Evolutionary conservation across 176 grass and related monocot genomes (phyloP), one percentile per base, ranked within the genome.

Genomic region (Themeda triandra): DNA sequence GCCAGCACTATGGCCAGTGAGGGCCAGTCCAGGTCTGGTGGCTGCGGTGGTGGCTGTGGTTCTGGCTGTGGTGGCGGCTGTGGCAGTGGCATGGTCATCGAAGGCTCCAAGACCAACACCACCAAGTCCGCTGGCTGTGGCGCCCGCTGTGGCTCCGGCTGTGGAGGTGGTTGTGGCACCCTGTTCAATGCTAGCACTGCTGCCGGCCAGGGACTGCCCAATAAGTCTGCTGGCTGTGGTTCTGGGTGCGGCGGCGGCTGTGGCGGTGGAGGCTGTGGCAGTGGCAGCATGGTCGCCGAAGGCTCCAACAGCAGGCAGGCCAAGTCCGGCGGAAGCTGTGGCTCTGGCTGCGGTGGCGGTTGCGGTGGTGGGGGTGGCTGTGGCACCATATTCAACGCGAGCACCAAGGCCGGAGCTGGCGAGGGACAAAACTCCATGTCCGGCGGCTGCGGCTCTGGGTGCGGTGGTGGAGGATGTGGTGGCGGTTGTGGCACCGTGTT

Each of bases 91-190:
- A 27, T 78, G 19, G 8, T 39, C 4, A 3, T 6, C 1, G 31
- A 39, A 7, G 17, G 24, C 6, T 21, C 72, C 21, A 62, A 76
- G 33, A 8, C 21, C 30, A 3, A 14, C 76, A 7, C 19, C 15
- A 24, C 25, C n/a, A 86, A 39, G 78, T 75, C 64, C 37, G 6
- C 4, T 1, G 37, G 37, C 37, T 39, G 37, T 35, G 33, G 33
- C 7, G 78, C 77, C 2, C 82, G 72, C 3, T 92, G 86, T n/a
- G 82, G 84, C 24, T 73, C 78, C 0, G 70, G 85, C 35, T 87
- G 74, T 27, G 75, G 78, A 4, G 79, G 39, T 5, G 44, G 65
- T 19, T 23, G 69, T 23, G 30, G 58, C 63, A 3, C 8, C 59
- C 19, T 62, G 66, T 40, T 70, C 54, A 80, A 19, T 27, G 21